Evolutionary conservation across 1,284 basidiomycete genomes (phyloP).

Genomic region (Malassezia slooffiae): DNA sequence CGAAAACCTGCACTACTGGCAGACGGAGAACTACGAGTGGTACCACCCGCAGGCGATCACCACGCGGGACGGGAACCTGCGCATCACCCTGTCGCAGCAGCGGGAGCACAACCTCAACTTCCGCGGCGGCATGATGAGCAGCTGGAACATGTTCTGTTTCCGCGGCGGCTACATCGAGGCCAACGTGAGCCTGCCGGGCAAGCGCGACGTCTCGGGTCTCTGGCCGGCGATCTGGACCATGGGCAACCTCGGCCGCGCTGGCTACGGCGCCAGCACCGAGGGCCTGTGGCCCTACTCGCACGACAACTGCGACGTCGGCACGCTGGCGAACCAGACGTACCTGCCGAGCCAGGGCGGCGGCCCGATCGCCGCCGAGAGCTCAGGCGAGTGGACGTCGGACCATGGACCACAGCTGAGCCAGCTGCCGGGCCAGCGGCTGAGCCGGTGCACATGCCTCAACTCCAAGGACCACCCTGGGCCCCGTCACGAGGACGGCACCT

Average conservation of each 20-base stretch:
- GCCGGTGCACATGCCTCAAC: conserved; percentile 33
- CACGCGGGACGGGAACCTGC: conserved; percentile 25
- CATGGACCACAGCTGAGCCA: conserved; percentile 31
- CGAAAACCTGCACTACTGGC: conserved; percentile 34
- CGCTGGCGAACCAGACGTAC: conserved; percentile 36
- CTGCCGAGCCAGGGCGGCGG: conserved; percentile 24
- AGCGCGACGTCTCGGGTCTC: conserved; percentile 20
- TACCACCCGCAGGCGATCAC: conserved; percentile 35
- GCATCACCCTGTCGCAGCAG: conserved; percentile 45
- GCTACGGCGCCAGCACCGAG: conserved; percentile 62
- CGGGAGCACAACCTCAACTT: conserved; percentile 38
- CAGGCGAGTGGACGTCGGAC: conserved; percentile 27
- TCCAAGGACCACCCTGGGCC: conserved; percentile 41
- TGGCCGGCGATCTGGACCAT: conserved; percentile 43
- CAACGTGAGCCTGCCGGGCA: conserved; percentile 28
- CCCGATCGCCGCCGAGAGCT: conserved; percentile 32
- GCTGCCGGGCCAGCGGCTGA: conserved; percentile 37
- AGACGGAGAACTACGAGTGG: conserved; percentile 33
- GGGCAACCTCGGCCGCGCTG: conserved; percentile 60
- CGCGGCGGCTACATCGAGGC: conserved; percentile 46
- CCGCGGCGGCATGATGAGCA: conserved; percentile 34
- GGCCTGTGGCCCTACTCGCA: conserved; percentile 49
- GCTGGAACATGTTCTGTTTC: conserved; percentile 46
- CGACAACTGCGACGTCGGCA: conserved; percentile 43
- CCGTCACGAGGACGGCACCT: conserved; percentile 25